A percentile compares a stretch with the other conserved stretches of the same genome.
Evolutionary conservation across 108 stramenopile genomes (phyloP).

Genomic region (Craspedostauros australis): DNA sequence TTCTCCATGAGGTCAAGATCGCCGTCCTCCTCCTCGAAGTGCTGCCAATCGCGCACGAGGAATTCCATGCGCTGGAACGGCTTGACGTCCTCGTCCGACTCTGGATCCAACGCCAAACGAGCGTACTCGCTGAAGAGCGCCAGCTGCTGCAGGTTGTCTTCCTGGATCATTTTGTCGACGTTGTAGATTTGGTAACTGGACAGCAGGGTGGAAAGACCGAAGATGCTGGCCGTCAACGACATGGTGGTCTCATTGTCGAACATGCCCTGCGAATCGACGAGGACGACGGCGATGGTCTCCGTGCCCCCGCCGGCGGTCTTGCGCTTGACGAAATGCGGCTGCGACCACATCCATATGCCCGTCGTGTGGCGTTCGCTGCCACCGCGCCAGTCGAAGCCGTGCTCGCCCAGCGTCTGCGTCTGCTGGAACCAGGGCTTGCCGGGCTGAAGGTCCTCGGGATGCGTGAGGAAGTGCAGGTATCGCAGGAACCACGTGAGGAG

Average conservation of each 20-base stretch:
- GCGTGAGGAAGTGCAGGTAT: conserved; percentile 54
- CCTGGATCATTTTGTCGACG: conserved; percentile 95
- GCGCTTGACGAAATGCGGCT: conserved; percentile 78
- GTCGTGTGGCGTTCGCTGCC: conserved; percentile 94
- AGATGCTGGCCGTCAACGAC: conserved; percentile 94
- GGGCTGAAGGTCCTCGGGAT: conserved; percentile 1
- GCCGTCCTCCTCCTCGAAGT: conserved; percentile 80
- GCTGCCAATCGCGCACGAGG: conserved; percentile 98
- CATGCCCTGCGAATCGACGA: conserved; percentile 99
- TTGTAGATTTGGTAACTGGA: conserved; percentile 96
- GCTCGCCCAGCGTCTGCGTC: conserved; percentile 50
- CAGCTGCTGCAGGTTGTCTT: conserved; percentile 98
- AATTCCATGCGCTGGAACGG: conserved; percentile 97
- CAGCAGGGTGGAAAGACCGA: conserved; percentile 91
- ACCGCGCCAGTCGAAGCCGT: conserved; percentile 91
- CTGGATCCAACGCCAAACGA: conserved; percentile 76
- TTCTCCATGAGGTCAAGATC: conserved; percentile 75
- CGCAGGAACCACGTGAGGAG: conserved; percentile 93
- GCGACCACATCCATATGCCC: conserved; percentile 99
- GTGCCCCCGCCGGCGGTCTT: conserved; percentile 29
- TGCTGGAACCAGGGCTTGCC: conserved; percentile 62
- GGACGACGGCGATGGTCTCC: conserved; percentile 80
- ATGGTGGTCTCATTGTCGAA: conserved; percentile 98
- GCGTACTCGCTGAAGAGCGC: conserved; percentile 98
- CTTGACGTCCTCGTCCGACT: conserved; percentile 34